Base-by-base conservation (phyloP, 495 filamentous ascomycete species). In the Xylaria flabelliformis region DNA sequence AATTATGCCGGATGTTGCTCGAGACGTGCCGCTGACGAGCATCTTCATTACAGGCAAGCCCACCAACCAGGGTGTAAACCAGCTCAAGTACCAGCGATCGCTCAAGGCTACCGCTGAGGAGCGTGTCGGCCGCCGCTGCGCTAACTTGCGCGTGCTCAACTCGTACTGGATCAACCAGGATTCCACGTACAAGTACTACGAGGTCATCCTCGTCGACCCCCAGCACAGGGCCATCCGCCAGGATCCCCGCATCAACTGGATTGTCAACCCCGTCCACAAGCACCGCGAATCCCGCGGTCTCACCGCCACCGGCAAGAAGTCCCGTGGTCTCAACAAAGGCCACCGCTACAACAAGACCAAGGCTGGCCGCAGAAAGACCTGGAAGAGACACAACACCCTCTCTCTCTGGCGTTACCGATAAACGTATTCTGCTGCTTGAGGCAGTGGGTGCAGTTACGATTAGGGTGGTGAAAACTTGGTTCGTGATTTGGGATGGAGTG, bases 111-210 rank as follows among this genome's bases (percentile, higher is more conserved):
- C 96, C 77, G 96, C 96, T 83, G 96, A 99, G 89, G 96, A 98
- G 92, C 97, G 96, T 92, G 95, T 98, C 81, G 96, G 97, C 80
- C 94, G 95, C 83, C 94, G 95, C 82, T 97, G 94, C 88, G 94
- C 94, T 87, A 99, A 99, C 88, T 86, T 99, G 84, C 92, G 96
- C 77, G 97, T 99, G 77, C 90, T 99, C 82, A 99, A 98, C 90
- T 97, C 94, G 77, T 99, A 99, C 94, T 99, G 96, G 96, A 94
- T 98, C 91, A 99, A 99, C 90, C 96, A 99, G 90, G 96, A 99
- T 89, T 97, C 95, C 68, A 98, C 96, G 86, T 99, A 98, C 93
- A 99, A 99, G 90, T 99, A 98, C 91, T 99, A 90, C 88, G 96
- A 99, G 87, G 90, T 99, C 84, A 98, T 99, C 88, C 92, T 98